Conservation (phyloP, 805 yeast genomes). For the Starmerella khaoyaiensis region DNA sequence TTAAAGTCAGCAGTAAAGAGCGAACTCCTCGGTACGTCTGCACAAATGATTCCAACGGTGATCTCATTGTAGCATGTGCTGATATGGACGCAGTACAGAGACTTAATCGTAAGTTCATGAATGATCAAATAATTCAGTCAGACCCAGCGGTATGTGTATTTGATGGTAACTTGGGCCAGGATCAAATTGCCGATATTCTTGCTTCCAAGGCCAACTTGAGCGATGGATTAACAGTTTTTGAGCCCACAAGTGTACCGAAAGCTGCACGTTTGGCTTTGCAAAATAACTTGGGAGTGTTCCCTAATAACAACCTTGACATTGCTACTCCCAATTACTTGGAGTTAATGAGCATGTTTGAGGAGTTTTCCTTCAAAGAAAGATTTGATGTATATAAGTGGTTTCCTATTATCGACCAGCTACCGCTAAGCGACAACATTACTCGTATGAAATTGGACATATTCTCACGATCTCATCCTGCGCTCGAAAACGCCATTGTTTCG, state of each 20-base stretch:
- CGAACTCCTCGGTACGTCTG: conserved; percentile 65
- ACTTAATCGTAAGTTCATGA: conserved; percentile 34
- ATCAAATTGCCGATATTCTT: conserved; percentile 32
- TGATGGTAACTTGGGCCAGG: conserved; percentile 54
- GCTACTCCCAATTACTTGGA: conserved; percentile 63
- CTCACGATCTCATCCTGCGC: conserved; percentile 20
- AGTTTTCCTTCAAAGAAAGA: conserved; percentile 34
- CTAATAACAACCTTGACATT: conserved; percentile 34
- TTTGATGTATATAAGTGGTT: conserved; percentile 61
- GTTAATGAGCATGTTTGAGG: conserved; percentile 39
- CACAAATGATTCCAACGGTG: conserved; percentile 49
- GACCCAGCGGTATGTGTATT: conserved; percentile 49
- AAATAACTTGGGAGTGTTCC: conserved; percentile 33
- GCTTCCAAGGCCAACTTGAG: not conserved
- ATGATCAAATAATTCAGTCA: conserved; percentile 30
- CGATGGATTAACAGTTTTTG: conserved; percentile 34
- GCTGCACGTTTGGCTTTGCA: conserved; percentile 37
- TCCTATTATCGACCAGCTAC: conserved; percentile 49
- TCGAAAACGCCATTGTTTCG: conserved; percentile 25
- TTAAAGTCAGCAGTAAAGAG: conserved; percentile 24
- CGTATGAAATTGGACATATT: conserved; percentile 22
- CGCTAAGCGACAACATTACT: conserved; percentile 30
- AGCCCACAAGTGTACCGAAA: conserved; percentile 67
- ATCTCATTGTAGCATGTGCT: conserved; percentile 61
- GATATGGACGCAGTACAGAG: conserved; percentile 65